Percentiles rank a stretch among this genome's conserved stretches.
Evolutionary conservation across 2,329 filamentous ascomycete genomes (phyloP).

Genomic region (Fusarium oligoseptatum): DNA sequence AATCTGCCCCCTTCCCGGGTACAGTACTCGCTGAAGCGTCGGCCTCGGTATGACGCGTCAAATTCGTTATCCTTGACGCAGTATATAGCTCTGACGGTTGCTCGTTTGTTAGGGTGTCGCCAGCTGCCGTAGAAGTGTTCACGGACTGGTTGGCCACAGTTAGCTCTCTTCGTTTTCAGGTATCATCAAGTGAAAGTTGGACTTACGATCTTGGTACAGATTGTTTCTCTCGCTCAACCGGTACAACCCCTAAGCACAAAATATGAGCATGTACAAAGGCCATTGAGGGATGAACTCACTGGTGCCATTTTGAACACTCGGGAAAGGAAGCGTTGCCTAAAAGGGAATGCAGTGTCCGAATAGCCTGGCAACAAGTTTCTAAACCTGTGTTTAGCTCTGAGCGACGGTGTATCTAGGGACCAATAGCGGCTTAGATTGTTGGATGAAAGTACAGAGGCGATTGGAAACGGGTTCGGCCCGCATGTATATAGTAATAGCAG

Average conservation of each 20-base stretch:
- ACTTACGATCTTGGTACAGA: not conserved
- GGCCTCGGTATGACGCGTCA: not conserved
- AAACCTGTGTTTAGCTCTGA: not conserved
- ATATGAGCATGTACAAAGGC: accelerated
- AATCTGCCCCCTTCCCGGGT: not conserved
- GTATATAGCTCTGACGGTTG: slow-evolving; percentile 3
- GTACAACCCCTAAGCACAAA: not conserved
- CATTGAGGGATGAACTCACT: not conserved
- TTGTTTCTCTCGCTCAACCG: not conserved
- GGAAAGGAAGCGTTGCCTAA: not conserved
- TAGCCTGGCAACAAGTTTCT: not conserved
- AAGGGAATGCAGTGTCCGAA: too few species aligned
- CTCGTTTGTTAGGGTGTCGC: not conserved
- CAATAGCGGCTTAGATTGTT: not conserved
- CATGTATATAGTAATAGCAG: not conserved
- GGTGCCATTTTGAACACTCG: not conserved
- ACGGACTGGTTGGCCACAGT: not conserved
- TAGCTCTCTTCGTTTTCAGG: not conserved
- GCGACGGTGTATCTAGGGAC: not conserved
- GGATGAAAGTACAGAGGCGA: not conserved
- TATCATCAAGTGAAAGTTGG: not conserved
- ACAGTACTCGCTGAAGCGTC: not conserved
- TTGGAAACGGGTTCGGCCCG: not conserved
- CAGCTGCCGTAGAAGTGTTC: not conserved
- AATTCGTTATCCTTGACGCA: not conserved